Base-by-base conservation (phyloP, 2,329 filamentous ascomycete species). In the Blastomyces silverae region DNA sequence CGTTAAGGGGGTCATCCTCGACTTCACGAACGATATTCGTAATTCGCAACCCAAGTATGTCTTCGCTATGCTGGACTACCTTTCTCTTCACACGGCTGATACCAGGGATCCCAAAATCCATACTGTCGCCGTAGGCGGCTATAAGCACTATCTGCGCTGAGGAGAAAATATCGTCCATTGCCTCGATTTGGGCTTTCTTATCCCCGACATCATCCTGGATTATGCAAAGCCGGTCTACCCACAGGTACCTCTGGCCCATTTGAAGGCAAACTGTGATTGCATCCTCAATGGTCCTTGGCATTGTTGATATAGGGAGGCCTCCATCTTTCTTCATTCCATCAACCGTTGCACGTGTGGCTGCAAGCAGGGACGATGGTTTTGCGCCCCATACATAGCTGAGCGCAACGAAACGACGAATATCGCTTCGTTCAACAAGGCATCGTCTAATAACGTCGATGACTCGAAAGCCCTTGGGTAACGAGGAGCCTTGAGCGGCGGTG, bases 221-320 rank as follows among this genome's bases (percentile, higher is more conserved):
- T 28, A 59, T 59, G 13, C 56, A 59, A 39, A 59, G 22, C 56
- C n/a, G 13, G 37, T 59, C 56, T 42, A 37, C 37, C n/a, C 37
- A 59, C 37, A 59, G 37, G 42, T 59, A 59, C 56, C 37, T 59
- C 56, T 44, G 56, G 56, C 22, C n/a, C 56, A 59, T 44, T 22
- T 37, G 34, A 28, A 44, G n/a, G 56, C 37, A 59, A 1, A 59
- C 37, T 25, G 37, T 17, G n/a, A 59, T 59, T 39, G 56, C 56
- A 59, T 59, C 56, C 22, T 25, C 56, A 25, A 59, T 59, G 4
- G 56, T 59, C 56, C 37, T 22, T 2, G 56, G 37, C 37, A 44
- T 25, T 28, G 7, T 22, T 8, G 56, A 59, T 11, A 15, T 11
- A 17, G 22, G 56, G 13, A 59, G 37, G 13, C 56, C 22, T n/a